Evolutionary conservation across 2,329 filamentous ascomycete species (phyloP).

Genomic region (Coniochaeta pulveracea): DNA sequence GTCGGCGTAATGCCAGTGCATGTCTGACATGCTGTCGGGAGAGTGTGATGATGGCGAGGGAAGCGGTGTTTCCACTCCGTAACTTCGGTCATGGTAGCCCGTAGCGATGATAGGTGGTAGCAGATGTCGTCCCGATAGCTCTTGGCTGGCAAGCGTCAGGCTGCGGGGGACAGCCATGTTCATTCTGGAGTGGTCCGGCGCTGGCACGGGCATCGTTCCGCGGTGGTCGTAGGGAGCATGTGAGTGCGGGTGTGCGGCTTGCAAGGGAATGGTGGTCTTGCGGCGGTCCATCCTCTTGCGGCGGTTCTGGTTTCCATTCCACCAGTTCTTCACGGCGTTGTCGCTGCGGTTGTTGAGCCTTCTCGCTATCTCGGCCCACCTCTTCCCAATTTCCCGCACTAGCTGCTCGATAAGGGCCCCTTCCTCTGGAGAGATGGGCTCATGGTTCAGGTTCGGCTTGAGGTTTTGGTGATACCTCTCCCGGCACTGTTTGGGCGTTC

Average conservation of each 20-base stretch:
- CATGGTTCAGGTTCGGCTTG: constrained; percentile 63
- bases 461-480: constrained; percentile 93
- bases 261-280: constrained; percentile 15
- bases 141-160: constrained; percentile 9
- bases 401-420: constrained; percentile 63
- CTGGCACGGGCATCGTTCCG: constrained; percentile 2
- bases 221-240: constrained; percentile 8
- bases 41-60: constrained; percentile 29
- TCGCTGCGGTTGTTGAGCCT: constrained; percentile 76
- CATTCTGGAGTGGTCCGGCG: neutral
- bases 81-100: constrained; percentile 10
- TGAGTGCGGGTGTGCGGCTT: constrained; percentile 20
- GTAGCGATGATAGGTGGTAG: constrained; percentile 8
- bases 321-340: constrained; percentile 97
- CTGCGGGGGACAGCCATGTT: constrained; percentile 5
- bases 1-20: constrained; percentile 49
- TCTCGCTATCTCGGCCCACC: constrained; percentile 88
- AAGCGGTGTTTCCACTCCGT: constrained; percentile 20
- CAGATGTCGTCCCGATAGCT: constrained; percentile 5
- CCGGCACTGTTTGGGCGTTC: constrained; percentile 88
- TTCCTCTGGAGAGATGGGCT: constrained; percentile 62
- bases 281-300: constrained; percentile 40
- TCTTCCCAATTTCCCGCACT: constrained; percentile 68
- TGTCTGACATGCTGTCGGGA: constrained; percentile 60
- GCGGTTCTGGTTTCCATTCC: constrained; percentile 87